Evolutionary conservation across 2,329 filamentous ascomycete species (phyloP).

Genomic region (Didymosphaeria variabile): DNA sequence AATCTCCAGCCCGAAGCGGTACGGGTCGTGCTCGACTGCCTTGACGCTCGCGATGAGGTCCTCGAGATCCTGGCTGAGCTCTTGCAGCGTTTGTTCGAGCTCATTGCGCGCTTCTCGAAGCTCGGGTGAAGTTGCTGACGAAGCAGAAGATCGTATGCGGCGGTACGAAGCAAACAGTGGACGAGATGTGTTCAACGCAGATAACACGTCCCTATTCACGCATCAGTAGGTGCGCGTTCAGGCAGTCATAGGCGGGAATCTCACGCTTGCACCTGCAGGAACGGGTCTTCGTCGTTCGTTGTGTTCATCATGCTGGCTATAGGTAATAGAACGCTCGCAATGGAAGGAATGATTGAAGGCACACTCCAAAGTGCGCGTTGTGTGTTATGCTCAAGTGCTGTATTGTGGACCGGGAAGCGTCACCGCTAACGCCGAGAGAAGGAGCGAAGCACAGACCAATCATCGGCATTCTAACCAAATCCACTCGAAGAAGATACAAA

Average conservation of each 20-base stretch:
- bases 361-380: not conserved
- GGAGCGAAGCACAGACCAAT: slow-evolving; percentile 22
- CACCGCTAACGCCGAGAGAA: slow-evolving; percentile 16
- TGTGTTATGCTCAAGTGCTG: not conserved
- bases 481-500: slow-evolving; percentile 11
- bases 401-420: not conserved
- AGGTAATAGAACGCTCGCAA: slow-evolving; percentile 20
- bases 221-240: slow-evolving; percentile 32
- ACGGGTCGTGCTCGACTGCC: slow-evolving; percentile 86
- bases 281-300: slow-evolving; percentile 56
- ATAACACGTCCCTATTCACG: slow-evolving; percentile 80
- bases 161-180: slow-evolving; percentile 94
- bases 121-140: slow-evolving; percentile 70
- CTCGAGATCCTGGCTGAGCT: slow-evolving; percentile 82
- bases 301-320: slow-evolving; percentile 47
- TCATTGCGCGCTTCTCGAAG: slow-evolving; percentile 73
- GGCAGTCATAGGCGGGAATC: slow-evolving; percentile 20
- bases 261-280: slow-evolving; percentile 60
- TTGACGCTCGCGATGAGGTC: slow-evolving; percentile 88
- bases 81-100: slow-evolving; percentile 77
- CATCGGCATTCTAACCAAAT: slow-evolving; percentile 14
- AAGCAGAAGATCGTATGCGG: slow-evolving; percentile 88
- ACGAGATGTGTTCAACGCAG: slow-evolving; percentile 80
- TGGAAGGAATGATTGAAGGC: slow-evolving; percentile 2
- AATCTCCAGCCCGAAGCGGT: slow-evolving; percentile 83